These are phyloP conservation scores for Colletotrichum higginsianum DNA, from an alignment of 2,329 filamentous ascomycete genomes.

Conservation along the genomic window DNA sequence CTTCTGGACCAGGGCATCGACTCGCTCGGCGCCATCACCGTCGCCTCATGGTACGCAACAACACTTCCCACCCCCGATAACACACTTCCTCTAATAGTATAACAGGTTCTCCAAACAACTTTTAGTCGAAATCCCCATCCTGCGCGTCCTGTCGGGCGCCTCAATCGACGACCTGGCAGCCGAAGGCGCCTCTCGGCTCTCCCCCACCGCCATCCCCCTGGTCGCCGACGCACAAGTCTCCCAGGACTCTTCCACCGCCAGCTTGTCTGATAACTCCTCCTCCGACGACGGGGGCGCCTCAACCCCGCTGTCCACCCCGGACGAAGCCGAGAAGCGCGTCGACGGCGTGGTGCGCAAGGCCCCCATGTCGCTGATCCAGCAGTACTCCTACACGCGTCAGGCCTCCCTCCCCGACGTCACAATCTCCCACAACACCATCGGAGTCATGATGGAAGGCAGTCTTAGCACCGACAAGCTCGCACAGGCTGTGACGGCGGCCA, in stretches of 20 bases:
- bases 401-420: constrained; percentile 53
- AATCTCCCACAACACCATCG: constrained; percentile 59
- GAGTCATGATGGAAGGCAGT: constrained; percentile 47
- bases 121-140: constrained; percentile 58
- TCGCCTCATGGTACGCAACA: constrained; percentile 16
- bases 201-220: not conserved
- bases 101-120: constrained; percentile 61
- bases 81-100: too few relatives aligned
- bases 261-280: not conserved
- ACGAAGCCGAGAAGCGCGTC: not conserved
- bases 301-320: not conserved
- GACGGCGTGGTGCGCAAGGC: constrained; percentile 3
- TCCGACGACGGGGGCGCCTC: too few relatives aligned
- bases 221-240: constrained; percentile 1
- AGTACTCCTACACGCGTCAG: constrained; percentile 46
- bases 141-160: constrained; percentile 59
- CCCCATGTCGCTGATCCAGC: constrained; percentile 2
- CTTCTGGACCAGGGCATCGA: constrained; percentile 20
- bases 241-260: not conserved
- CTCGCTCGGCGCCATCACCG: constrained; percentile 23
- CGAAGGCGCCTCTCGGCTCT: not conserved
- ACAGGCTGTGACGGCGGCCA: constrained; percentile 51
- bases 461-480: constrained; percentile 52
- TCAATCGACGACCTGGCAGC: constrained; percentile 39
- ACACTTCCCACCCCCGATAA: too few relatives aligned